A percentile compares a stretch with the other conserved stretches of the same genome.
Conservation (phyloP, 305 asterid species). For the Ilex paraguariensis region DNA sequence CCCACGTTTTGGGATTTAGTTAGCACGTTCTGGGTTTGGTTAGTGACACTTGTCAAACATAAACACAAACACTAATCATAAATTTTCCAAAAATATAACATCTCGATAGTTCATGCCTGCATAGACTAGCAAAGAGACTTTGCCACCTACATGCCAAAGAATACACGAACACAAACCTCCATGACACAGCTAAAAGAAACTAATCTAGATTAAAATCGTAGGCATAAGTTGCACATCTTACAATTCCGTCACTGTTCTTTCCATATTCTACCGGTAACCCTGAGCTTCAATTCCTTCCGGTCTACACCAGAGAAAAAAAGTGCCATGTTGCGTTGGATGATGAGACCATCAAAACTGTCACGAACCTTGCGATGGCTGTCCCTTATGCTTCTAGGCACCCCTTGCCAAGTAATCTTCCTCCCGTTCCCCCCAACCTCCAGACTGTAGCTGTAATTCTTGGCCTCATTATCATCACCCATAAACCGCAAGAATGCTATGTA, state of each 20-base stretch:
- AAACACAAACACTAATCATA: too few relatives aligned
- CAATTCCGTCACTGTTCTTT: conserved; percentile 32
- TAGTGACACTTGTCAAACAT: too few relatives aligned
- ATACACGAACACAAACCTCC: neutral
- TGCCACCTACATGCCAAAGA: neutral
- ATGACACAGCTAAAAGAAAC: neutral
- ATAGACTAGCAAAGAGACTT: neutral
- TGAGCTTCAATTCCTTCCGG: conserved; percentile 60
- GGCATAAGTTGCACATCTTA: neutral
- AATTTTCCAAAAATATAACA: too few relatives aligned
- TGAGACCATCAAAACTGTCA: conserved; percentile 62
- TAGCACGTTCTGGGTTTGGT: too few relatives aligned
- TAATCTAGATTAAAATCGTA: neutral
- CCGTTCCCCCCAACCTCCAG: conserved; percentile 66
- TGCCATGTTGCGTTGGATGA: conserved; percentile 62
- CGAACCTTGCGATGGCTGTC: conserved; percentile 56
- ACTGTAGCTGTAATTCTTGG: conserved; percentile 56
- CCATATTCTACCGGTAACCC: conserved; percentile 60
- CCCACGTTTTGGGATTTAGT: too few relatives aligned
- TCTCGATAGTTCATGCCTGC: neutral
- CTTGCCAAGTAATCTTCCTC: conserved; percentile 57
- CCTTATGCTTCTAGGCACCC: conserved; percentile 56
- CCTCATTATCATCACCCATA: conserved; percentile 62
- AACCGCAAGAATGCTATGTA: conserved; percentile 65
- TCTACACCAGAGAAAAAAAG: conserved; percentile 68